These are phyloP conservation scores for Pseudomicrostroma phylloplanum DNA, from an alignment of 1,284 basidiomycete genomes.

Conservation along the genomic window DNA sequence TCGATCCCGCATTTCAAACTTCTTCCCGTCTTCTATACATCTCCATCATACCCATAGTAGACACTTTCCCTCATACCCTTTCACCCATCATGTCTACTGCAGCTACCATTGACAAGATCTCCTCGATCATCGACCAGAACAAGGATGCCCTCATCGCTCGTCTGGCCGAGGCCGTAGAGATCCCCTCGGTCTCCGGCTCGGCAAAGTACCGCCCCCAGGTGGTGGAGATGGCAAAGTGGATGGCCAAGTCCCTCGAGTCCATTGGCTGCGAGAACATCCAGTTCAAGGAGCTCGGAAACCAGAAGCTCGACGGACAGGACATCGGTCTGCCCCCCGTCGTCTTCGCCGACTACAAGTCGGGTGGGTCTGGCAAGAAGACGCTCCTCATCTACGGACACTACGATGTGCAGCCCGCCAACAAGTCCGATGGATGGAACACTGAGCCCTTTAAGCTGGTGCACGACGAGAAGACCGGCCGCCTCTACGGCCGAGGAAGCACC, in stretches of 20 bases:
- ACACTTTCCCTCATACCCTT: neutral
- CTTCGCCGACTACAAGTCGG: slow-evolving; percentile 67
- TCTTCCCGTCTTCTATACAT: neutral
- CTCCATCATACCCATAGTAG: neutral
- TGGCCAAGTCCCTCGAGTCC: slow-evolving; percentile 36
- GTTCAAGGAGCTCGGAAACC: slow-evolving; percentile 59
- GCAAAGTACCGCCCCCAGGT: slow-evolving; percentile 45
- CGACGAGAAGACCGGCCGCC: slow-evolving; percentile 63
- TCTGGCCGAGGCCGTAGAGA: slow-evolving; percentile 45
- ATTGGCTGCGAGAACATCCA: slow-evolving; percentile 37
- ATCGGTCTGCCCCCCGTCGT: slow-evolving; percentile 77
- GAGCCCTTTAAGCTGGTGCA: slow-evolving; percentile 79
- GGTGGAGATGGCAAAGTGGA: slow-evolving; percentile 47
- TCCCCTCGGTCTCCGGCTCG: slow-evolving; percentile 48
- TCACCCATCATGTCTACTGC: slow-evolving; percentile 7
- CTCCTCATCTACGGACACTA: slow-evolving; percentile 72
- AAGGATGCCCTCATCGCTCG: slow-evolving; percentile 37
- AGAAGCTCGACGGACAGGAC: slow-evolving; percentile 73
- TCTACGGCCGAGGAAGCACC: slow-evolving; percentile 69
- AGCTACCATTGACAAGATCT: slow-evolving; percentile 23
- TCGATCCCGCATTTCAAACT: neutral
- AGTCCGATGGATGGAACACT: slow-evolving; percentile 72
- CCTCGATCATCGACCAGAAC: slow-evolving; percentile 38
- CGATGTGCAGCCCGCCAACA: slow-evolving; percentile 55
- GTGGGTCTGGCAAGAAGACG: slow-evolving; percentile 76